These are phyloP conservation scores for Chloris gayana DNA, from an alignment of 176 grass and related monocot species.

Conservation along the genomic window DNA sequence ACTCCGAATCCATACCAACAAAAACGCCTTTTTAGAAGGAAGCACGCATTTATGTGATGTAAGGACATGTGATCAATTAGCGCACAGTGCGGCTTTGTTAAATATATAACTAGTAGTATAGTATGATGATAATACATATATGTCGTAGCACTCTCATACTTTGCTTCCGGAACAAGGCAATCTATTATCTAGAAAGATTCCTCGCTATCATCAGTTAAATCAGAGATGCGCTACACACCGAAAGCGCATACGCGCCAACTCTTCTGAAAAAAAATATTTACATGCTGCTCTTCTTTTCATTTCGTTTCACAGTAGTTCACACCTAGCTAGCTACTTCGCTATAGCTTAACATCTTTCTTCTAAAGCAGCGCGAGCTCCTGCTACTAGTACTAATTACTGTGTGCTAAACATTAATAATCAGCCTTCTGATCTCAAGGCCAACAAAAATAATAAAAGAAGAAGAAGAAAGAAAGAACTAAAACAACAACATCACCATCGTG, in stretches of 20 bases:
- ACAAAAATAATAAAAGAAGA: conserved; percentile 12
- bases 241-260: conserved; percentile 24
- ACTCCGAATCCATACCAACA: neutral
- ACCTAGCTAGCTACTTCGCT: neutral
- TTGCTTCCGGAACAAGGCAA: conserved; percentile 52
- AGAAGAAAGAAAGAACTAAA: neutral
- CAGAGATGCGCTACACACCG: neutral
- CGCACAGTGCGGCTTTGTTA: neutral
- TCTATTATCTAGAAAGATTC: conserved; percentile 31
- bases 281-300: neutral
- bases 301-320: conserved; percentile 32
- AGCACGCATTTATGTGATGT: neutral
- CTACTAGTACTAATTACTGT: neutral
- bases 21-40: neutral
- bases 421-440: conserved; percentile 19
- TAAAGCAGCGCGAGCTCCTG: neutral
- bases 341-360: conserved; percentile 5
- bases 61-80: neutral
- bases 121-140: neutral
- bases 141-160: conserved; percentile 26
- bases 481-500: neutral
- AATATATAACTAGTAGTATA: neutral
- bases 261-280: neutral
- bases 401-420: conserved; percentile 26
- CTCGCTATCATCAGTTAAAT: conserved; percentile 26